Base-by-base conservation (phyloP, 2,329 filamentous ascomycete species). In the Arthroderma uncinatum region DNA sequence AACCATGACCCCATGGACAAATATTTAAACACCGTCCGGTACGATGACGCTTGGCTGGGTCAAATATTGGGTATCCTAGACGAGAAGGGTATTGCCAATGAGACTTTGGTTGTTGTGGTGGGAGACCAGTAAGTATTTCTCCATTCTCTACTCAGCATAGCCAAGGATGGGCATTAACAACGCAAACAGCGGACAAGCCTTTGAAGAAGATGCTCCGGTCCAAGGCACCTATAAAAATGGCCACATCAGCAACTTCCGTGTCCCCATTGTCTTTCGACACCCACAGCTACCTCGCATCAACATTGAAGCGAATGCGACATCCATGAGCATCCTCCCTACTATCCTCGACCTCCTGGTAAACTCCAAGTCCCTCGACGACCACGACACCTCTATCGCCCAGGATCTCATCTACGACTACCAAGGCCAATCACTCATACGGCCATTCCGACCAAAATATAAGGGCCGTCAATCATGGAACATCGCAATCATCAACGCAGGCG, bases 341-440 rank as follows among this genome's bases (percentile, higher is more conserved):
- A 69, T 77, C 44, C 69, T 77, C 12, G 75, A 77, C 60, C 68
- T 77, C 1, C 66, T 77, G 6, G 63, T 73, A 21, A 67, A 71
- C 55, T 72, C 73, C 5, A 65, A 67, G 25, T 76, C 74, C 0
- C 60, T 77, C 7, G 64, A 71, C 57, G 37, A 62, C 1, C 57
- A 64, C 16, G 69, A 71, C 52, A 63, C 62, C 1, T 57, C 62
- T 1, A 68, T 68, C 1, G 73, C 73, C n/a, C 62, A 64, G 4
- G 69, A 74, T 54, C 64, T 78, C 2, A 67, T 74, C 8, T 68
- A 72, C 16, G 66, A 75, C 42, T 77, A 77, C 63, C 72, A 77
- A 66, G 74, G 73, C 9, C 75, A 76, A 60, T 76, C 74, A 0
- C 66, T 77, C n/a, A 70, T 77, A 53, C 70, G 75, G 7, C 71